Percentiles rank a stretch among this genome's conserved stretches.
phyloP scores from a whole-genome alignment of 352 stramenopile species.

The Pythium oligandrum region DNA sequence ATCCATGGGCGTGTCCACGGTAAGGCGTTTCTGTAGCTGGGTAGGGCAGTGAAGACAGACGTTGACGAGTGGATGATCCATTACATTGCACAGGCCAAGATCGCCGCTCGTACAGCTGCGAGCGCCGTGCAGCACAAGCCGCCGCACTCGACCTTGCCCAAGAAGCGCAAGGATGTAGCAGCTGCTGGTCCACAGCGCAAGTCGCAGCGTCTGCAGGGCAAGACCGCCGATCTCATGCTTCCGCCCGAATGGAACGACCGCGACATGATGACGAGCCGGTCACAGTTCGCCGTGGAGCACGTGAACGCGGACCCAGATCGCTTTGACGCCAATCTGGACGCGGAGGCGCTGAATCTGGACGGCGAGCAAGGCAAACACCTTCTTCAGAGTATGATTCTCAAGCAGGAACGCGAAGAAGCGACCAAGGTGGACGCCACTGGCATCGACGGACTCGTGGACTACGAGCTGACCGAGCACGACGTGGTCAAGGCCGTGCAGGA shows the following conservation, averaged over 20 bases:
- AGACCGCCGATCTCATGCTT: conserved; percentile 38
- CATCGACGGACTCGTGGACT: conserved; percentile 33
- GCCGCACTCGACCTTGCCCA: conserved; percentile 3
- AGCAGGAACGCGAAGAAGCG: conserved; percentile 29
- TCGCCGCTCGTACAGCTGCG: conserved; percentile 45
- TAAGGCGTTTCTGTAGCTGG: conserved; percentile 10
- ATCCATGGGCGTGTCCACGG: conserved; percentile 74
- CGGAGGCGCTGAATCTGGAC: conserved; percentile 30
- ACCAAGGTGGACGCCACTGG: conserved; percentile 31
- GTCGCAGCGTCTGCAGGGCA: conserved; percentile 57
- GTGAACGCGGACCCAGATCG: conserved; percentile 2
- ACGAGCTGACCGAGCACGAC: conserved; percentile 42
- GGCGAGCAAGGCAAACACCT: conserved; percentile 30
- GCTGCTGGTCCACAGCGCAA: conserved; percentile 34
- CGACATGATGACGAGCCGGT: conserved; percentile 9
- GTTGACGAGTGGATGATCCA: no score
- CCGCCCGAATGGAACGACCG: no score
- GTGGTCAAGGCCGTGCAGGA: conserved; percentile 69
- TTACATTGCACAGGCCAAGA: conserved; percentile 36
- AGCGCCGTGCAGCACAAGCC: conserved; percentile 1
- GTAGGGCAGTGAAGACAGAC: background rate
- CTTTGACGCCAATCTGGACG: conserved; percentile 23
- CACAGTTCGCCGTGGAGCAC: conserved; percentile 1
- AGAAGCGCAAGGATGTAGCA: conserved; percentile 25
- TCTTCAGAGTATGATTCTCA: conserved; percentile 33